Evolutionary conservation across 139 green algal genomes (phyloP).

Genomic region (Micractinium conductrix): DNA sequence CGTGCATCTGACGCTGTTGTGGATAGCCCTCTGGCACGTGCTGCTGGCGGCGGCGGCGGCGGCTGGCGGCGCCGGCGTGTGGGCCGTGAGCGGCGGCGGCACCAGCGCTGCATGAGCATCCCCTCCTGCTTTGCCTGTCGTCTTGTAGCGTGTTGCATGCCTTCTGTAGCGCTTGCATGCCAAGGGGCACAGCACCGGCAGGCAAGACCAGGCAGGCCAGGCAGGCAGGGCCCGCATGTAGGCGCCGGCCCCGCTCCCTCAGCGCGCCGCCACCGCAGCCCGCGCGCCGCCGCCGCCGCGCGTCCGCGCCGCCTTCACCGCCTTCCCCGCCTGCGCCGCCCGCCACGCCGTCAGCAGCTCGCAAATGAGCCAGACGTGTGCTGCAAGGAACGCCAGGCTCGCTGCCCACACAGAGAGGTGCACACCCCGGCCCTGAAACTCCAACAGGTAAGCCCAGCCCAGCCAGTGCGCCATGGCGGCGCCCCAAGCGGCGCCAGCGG

Average conservation of each 20-base stretch:
- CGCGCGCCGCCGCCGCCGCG: too few species aligned
- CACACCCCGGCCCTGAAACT: slow-evolving; percentile 61
- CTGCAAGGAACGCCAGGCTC: slow-evolving; percentile 61
- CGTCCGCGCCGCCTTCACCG: too few species aligned
- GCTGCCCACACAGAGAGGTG: slow-evolving; percentile 70
- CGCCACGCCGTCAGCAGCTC: slow-evolving; percentile 35
- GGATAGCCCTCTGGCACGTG: slow-evolving; percentile 6
- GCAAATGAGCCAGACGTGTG: slow-evolving; percentile 58
- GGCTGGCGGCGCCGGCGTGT: not conserved
- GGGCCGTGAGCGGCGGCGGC: too few species aligned
- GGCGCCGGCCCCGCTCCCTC: too few species aligned
- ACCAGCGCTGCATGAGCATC: too few species aligned
- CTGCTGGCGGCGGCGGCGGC: not conserved
- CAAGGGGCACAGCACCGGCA: too few species aligned
- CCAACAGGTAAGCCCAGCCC: slow-evolving; percentile 76
- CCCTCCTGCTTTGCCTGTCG: too few species aligned
- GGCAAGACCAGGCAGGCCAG: too few species aligned
- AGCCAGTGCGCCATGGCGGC: slow-evolving; percentile 80
- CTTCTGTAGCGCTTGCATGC: too few species aligned
- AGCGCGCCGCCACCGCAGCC: too few species aligned
- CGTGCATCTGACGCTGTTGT: not conserved
- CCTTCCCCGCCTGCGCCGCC: not conserved
- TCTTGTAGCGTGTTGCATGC: too few species aligned
- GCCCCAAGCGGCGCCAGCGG: slow-evolving; percentile 49
- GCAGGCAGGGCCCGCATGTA: too few species aligned